Evolutionary conservation across 2,329 filamentous ascomycete genomes (phyloP), one percentile per base, ranked within the genome.

Genomic region (Aspergillus oerlinghausenensis): DNA sequence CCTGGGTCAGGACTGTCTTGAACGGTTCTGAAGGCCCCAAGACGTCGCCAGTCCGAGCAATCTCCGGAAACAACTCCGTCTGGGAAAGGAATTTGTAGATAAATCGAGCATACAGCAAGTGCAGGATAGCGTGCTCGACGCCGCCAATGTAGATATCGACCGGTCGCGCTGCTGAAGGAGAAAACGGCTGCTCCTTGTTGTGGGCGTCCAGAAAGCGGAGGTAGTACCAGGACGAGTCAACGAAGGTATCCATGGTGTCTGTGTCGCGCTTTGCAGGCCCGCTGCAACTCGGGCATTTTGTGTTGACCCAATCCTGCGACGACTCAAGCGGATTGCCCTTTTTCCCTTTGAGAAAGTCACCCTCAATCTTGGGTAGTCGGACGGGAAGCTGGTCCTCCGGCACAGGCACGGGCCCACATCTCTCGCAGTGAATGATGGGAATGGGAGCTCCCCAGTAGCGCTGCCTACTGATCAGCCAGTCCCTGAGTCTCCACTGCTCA

Each of bases 171-270:
- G 63, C 53, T 3, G 68, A 75, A n/a, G 84, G 74, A 0, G 84
- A 85, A 61, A 95, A 86, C 0, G 85, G 85, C 14, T 77, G 70
- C 1, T 80, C 67, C 14, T 78, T 63, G 63, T 94, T 92, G 19
- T 85, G 78, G 1, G 88, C 79, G 65, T 95, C 90, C 28, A 87
- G 75, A 65, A 91, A 96, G 11, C 90, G 84, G 75, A 92, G 85
- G 67, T 87, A 96, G 73, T 96, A 96, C 92, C 92, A 96, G 54
- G 91, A 95, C 1, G 91, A 96, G 74, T 96, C 92, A 59, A 96
- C 92, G 74, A 96, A 96, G 0, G 92, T 96, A 72, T 96, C 92
- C 92, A 96, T 96, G 2, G 92, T 96, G 70, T 96, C 92, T 0
- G 92, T 96, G 62, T 96, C 92, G 61, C 92, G 83, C 69, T 85